A percentile compares a stretch with the other conserved stretches of the same genome.
Conservation (phyloP, 2,329 filamentous ascomycete species). For the Verticillium nonalfalfae region DNA sequence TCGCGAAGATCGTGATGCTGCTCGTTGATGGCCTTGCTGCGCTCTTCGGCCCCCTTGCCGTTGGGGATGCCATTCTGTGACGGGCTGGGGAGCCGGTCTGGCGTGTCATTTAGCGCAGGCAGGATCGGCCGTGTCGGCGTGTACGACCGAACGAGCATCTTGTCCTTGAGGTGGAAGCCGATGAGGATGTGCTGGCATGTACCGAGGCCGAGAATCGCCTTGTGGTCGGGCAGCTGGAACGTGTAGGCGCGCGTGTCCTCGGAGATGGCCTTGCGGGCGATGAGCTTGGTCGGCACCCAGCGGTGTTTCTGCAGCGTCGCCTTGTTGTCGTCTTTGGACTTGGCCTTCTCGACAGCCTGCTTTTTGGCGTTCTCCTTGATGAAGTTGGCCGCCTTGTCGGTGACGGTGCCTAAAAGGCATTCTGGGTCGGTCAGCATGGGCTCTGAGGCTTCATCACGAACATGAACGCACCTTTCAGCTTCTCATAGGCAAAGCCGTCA, state of each 20-base stretch:
- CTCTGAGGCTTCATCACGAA: neutral
- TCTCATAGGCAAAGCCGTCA: constrained; percentile 42
- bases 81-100: neutral
- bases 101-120: constrained; percentile 6
- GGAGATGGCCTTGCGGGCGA: constrained; percentile 28
- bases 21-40: neutral
- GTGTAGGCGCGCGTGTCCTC: constrained; percentile 38
- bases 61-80: neutral
- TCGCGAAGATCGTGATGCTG: constrained; percentile 12
- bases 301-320: constrained; percentile 33
- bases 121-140: constrained; percentile 41
- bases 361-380: constrained; percentile 36
- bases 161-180: constrained; percentile 44
- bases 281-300: constrained; percentile 38
- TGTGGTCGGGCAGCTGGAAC: constrained; percentile 32
- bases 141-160: constrained; percentile 43
- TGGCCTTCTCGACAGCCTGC: constrained; percentile 27
- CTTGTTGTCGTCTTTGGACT: constrained; percentile 18
- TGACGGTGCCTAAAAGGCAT: constrained; percentile 41
- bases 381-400: constrained; percentile 38
- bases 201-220: constrained; percentile 35
- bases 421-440: constrained; percentile 22
- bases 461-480: constrained; percentile 29
- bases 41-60: neutral
- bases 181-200: constrained; percentile 47